Base-by-base conservation (phyloP, 768 basidiomycete genomes). In the Tylopilus sp. region DNA sequence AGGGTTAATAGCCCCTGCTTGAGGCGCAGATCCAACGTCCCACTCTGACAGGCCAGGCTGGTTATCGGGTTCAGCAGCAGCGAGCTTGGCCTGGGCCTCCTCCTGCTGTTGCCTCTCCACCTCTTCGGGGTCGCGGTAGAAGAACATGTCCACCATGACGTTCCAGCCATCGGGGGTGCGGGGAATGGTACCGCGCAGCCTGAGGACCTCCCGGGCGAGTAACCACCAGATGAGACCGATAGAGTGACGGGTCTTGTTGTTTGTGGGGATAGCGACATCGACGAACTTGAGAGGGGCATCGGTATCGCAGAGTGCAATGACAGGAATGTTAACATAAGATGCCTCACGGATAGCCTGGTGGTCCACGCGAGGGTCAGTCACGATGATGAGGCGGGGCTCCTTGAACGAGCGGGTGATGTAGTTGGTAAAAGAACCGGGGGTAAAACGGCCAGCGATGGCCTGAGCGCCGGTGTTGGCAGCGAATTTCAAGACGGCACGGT, bases 331-430 rank as follows among this genome's bases (percentile, higher is more conserved):
- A 73, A 98, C 97, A 71, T 98, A 99, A 51, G 95, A 95, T 41
- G 97, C 95, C 78, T 99, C 97, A 62, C 97, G 92, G 76, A 99
- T 99, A 59, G 97, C 97, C 76, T 99, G 97, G 81, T 98, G 97
- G 77, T 98, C 97, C 58, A 98, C 91, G 60, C 97, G 91, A 61
- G 97, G 97, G 78, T 99, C 97, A 71, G 95, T 98, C 56, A 99
- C 95, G 67, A 99, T 71, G 73, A 99, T 95, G 56, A 99, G 83
- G 64, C 97, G 92, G 63, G 97, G 97, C 77, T 99, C 97, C 80
- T 98, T 98, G 90, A 98, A 99, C 54, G 94, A 97, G 67, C 91
- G 92, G 63, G 93, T 97, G 80, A 95, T 95, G 81, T 98, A 98
- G 80, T 99, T 99, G 70, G 97, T 98, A 79, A 98, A 97, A 61